Conservation (phyloP, 163 green algal species). For the Scenedesmus sp. region DNA sequence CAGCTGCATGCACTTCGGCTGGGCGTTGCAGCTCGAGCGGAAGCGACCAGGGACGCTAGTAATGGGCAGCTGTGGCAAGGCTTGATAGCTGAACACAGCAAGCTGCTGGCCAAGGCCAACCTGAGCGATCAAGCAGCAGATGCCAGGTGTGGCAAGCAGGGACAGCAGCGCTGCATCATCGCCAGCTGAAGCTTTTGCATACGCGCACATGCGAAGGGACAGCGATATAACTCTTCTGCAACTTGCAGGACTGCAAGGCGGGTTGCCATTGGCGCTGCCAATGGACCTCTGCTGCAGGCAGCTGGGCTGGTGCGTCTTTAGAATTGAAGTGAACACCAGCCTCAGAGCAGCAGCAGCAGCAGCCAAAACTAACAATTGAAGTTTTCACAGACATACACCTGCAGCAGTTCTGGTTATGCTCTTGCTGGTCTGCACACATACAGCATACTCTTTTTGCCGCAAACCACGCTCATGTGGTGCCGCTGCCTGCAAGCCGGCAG, state of each 20-base stretch:
- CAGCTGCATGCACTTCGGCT: conserved; percentile 43
- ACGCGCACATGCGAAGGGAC: neutral
- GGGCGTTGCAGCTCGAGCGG: neutral
- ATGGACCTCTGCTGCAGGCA: neutral
- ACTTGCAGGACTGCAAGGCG: neutral
- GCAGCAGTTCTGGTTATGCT: neutral
- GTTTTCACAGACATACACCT: neutral
- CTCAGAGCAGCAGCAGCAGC: neutral
- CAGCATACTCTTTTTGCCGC: neutral
- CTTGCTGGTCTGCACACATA: too few species aligned
- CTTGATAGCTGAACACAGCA: neutral
- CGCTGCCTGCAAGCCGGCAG: neutral
- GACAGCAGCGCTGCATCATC: neutral
- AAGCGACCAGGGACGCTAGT: neutral
- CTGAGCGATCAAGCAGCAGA: neutral
- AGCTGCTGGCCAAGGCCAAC: conserved; percentile 24
- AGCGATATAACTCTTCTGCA: too few species aligned
- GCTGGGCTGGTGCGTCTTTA: neutral
- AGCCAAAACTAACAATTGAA: neutral
- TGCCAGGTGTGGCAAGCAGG: neutral
- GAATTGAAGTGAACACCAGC: neutral
- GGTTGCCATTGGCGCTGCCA: neutral
- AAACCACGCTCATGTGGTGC: neutral
- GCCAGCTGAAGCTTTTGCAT: neutral
- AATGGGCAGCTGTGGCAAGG: neutral